Evolutionary conservation across 2,329 filamentous ascomycete species (phyloP), one percentile per base, ranked within the genome.

Genomic region (Stemphylium lycopersici): DNA sequence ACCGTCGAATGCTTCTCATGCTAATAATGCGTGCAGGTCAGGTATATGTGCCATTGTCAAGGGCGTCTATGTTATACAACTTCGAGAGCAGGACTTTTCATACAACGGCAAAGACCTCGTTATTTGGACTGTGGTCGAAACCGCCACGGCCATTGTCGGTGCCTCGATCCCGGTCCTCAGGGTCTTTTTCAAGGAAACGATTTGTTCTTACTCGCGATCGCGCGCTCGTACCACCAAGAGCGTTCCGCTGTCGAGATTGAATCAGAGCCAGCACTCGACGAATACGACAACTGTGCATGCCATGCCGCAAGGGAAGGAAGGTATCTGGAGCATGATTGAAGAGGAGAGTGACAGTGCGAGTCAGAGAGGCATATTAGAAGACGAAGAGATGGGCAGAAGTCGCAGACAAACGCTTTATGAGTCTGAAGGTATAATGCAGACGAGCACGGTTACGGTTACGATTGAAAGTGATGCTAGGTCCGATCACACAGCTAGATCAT

Each of bases 81-180:
- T 71, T 5, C 56, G 59, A 1, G 38, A 66, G 15, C 18, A 54
- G 15, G 67, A 71, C 42, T 70, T 71, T 39, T 70, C 56, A 48
- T 69, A 66, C 53, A 63, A 68, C 38, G 69, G 67, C 33, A 69
- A 64, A 46, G 65, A 71, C 34, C 62, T 70, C 12, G 65, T 60
- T 1, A 68, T 71, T 32, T 71, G 69, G 69, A 70, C 68, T 11
- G 62, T 50, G 3, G 66, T 67, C 4, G 69, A 71, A 53, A 70
- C 65, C 24, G 65, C 68, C 31, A 65, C 65, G 4, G 67, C 69
- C 22, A 69, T 71, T 4, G 60, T 70, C 40, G 69, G 59, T 8
- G 68, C 64, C 6, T 70, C 63, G 2, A 68, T 71, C 6, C 68
- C 69, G 5, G 66, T 71, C 2, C 62, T 71, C 2, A 68, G 69